Evolutionary conservation across 352 stramenopile species (phyloP), one percentile per base, ranked within the genome.

Genomic region (Phytopythium ostracodes): DNA sequence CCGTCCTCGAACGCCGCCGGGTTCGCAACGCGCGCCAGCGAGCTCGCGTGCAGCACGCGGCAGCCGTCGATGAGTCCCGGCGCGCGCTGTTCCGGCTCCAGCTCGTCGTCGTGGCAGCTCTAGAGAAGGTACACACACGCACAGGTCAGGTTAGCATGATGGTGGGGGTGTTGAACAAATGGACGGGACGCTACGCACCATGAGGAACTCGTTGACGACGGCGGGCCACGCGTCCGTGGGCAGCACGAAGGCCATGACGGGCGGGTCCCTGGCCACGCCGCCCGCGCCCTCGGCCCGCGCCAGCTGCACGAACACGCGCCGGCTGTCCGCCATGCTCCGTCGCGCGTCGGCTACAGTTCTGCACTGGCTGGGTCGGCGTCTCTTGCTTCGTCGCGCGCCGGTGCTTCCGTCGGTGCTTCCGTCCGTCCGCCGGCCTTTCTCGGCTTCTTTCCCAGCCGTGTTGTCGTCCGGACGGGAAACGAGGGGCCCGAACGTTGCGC

Each of bases 141-240:
- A 62, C 4, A 31, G 20, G 33, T n/a, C n/a, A n/a, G n/a, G n/a
- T n/a, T n/a, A n/a, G n/a, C n/a, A n/a, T n/a, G n/a, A n/a, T n/a
- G n/a, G n/a, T n/a, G n/a, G n/a, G n/a, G n/a, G n/a, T n/a, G n/a
- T n/a, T n/a, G n/a, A n/a, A n/a, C n/a, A n/a, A n/a, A n/a, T n/a
- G n/a, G n/a, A n/a, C n/a, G n/a, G 43, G n/a, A 2, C 52, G 14
- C n/a, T n/a, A 56, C 64, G 44, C 42, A 92, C 83, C 83, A 89
- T 90, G 71, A 92, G 70, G 61, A 89, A 88, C 70, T 92, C 83
- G 59, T 92, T 92, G 53, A 92, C 75, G n/a, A 85, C 73, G 4
- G 63, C 56, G 42, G 75, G 62, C 83, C 83, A 90, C 22, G 80
- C 73, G 63, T 89, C 81, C 20, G 72, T 76, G 24, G 83, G 68